Percentiles rank a stretch among this genome's conserved stretches.
Conservation (phyloP, 2,329 filamentous ascomycete species). For the Aspergillus calidoustus region DNA sequence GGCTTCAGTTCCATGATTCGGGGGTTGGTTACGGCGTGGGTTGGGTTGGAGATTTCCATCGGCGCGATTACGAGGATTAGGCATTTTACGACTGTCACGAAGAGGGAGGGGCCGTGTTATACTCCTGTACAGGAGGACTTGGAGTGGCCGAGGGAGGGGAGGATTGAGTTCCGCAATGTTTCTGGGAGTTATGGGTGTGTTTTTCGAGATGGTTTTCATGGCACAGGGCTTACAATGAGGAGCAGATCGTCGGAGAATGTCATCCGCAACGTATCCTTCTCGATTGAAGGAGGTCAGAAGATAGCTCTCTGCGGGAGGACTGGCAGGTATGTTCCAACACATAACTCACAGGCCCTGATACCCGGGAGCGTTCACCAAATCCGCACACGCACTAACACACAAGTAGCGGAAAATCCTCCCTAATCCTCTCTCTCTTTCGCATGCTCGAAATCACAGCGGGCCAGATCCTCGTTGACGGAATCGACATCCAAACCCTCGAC, state of each 20-base stretch:
- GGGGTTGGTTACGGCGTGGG: background rate
- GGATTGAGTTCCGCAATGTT: background rate
- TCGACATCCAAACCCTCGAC: constrained; percentile 27
- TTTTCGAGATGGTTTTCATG: background rate
- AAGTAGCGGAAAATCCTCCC: constrained; percentile 28
- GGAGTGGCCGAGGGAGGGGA: background rate
- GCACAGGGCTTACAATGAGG: background rate
- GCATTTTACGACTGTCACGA: background rate
- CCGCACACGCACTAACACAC: background rate
- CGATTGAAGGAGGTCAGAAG: background rate
- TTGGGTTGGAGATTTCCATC: background rate
- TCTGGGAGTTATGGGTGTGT: background rate
- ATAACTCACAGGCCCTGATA: background rate
- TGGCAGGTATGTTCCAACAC: background rate
- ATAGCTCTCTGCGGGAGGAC: background rate
- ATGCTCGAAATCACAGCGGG: constrained; percentile 33
- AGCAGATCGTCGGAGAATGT: background rate
- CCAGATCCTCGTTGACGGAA: constrained; percentile 30
- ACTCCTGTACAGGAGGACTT: background rate
- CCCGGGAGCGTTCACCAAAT: background rate
- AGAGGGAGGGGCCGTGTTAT: background rate
- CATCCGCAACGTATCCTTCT: background rate
- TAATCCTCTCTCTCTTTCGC: constrained; percentile 31
- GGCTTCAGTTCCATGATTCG: background rate
- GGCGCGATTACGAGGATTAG: background rate